phyloP scores from a whole-genome alignment of 1,284 basidiomycete species.

The Fomes fomentarius region DNA sequence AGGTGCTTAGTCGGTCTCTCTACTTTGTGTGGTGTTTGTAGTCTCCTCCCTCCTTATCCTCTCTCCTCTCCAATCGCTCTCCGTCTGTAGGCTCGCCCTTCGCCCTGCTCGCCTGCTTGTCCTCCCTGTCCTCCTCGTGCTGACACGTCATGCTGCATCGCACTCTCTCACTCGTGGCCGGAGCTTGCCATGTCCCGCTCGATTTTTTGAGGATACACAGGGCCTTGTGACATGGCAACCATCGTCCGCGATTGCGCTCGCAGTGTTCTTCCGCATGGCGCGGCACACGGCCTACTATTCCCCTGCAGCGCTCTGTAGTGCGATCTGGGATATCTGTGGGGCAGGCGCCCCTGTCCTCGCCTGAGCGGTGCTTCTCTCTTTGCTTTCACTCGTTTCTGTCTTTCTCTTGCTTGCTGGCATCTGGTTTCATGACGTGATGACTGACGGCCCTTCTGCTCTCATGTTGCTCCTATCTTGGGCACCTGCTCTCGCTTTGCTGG shows the following conservation, averaged over 20 bases:
- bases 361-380: slow-evolving; percentile 6
- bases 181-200: slow-evolving; percentile 25
- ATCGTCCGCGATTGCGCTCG: slow-evolving; percentile 13
- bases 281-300: slow-evolving; percentile 7
- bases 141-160: slow-evolving; percentile 16
- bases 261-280: slow-evolving; percentile 11
- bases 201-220: slow-evolving; percentile 4
- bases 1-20: slow-evolving; percentile 83
- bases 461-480: slow-evolving; percentile 52
- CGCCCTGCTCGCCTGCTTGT: slow-evolving; percentile 16
- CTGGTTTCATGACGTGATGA: slow-evolving; percentile 19
- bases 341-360: slow-evolving; percentile 16
- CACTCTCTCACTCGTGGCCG: slow-evolving; percentile 18
- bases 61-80: slow-evolving; percentile 35
- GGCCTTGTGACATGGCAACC: slow-evolving; percentile 25
- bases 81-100: slow-evolving; percentile 27
- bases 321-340: slow-evolving; percentile 14
- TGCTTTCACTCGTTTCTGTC: slow-evolving; percentile 11
- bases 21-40: slow-evolving; percentile 34
- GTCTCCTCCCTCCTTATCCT: slow-evolving; percentile 8
- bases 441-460: slow-evolving; percentile 34
- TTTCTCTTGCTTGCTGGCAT: slow-evolving; percentile 3
- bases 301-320: slow-evolving; percentile 11
- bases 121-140: slow-evolving; percentile 12
- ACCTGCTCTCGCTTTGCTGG: slow-evolving; percentile 64